Conservation (phyloP, 768 basidiomycete genomes). For the Harrya chromipes region DNA sequence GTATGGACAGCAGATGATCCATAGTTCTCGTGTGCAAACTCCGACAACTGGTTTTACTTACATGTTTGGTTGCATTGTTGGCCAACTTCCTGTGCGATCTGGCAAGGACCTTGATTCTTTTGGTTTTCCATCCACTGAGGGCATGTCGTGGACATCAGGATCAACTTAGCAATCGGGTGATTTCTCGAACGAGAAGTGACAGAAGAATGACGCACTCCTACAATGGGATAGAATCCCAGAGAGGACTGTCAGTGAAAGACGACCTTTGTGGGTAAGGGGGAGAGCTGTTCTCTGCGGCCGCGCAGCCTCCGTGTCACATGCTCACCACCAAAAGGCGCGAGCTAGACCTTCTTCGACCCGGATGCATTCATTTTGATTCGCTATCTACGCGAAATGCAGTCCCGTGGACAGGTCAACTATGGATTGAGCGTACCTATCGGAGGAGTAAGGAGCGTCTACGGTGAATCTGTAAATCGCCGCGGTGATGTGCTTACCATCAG, state of each 20-base stretch:
- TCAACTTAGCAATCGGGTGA: not conserved
- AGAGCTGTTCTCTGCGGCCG: slow-evolving; percentile 4
- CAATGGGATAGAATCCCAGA: not conserved
- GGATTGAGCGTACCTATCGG: not conserved
- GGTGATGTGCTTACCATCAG: not conserved
- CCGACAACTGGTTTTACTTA: slow-evolving; percentile 4
- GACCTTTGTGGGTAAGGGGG: not conserved
- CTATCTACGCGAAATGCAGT: not conserved
- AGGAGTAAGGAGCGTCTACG: not conserved
- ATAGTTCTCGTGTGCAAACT: not conserved
- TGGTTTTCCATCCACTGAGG: slow-evolving; percentile 10
- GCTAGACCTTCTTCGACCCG: not conserved
- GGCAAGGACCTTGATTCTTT: slow-evolving; percentile 12
- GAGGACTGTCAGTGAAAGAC: not conserved
- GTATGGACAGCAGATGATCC: not conserved
- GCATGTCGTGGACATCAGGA: slow-evolving; percentile 16
- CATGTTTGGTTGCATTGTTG: slow-evolving; percentile 16
- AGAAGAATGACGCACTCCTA: not conserved
- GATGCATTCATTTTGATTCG: not conserved
- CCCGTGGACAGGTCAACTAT: slow-evolving; percentile 2
- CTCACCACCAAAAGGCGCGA: not conserved
- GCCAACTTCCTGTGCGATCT: slow-evolving; percentile 15
- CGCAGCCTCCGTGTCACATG: slow-evolving; percentile 1
- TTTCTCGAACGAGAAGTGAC: not conserved
- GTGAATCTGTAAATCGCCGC: not conserved